Conservation (phyloP, 129 eudicot genomes). For the Chrysanthemum lavandulifolium region DNA sequence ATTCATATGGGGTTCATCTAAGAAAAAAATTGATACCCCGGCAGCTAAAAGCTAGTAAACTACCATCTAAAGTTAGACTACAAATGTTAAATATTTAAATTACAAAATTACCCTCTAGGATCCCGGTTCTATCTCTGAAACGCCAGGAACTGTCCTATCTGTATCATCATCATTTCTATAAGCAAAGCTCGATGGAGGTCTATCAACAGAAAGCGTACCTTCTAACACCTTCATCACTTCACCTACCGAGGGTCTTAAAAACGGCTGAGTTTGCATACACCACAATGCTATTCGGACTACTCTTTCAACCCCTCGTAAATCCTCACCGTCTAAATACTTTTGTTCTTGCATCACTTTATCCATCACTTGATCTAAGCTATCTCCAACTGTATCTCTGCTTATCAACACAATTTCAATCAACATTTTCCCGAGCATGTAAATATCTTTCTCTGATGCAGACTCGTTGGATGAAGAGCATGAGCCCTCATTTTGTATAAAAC, state of each 20-base stretch:
- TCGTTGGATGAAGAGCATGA: conserved; percentile 41
- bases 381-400: conserved; percentile 34
- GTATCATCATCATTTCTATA: conserved; percentile 21
- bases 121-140: conserved; percentile 41
- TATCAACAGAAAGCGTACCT: conserved; percentile 72
- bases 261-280: conserved; percentile 80
- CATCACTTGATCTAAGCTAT: conserved; percentile 39
- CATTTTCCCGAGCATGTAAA: conserved; percentile 61
- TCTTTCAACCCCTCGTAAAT: conserved; percentile 52
- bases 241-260: conserved; percentile 69
- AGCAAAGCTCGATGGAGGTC: conserved; percentile 54
- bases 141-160: conserved; percentile 20
- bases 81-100: background rate
- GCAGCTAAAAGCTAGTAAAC: conserved; percentile 26
- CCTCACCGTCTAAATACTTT: conserved; percentile 33
- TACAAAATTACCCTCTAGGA: conserved; percentile 29
- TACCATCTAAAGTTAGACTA: conserved; percentile 33
- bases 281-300: conserved; percentile 65
- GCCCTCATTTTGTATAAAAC: conserved; percentile 30
- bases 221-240: conserved; percentile 80
- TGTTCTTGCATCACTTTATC: conserved; percentile 34
- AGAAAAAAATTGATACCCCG: conserved; percentile 26
- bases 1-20: conserved; percentile 15
- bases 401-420: conserved; percentile 56
- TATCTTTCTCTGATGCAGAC: conserved; percentile 60